Evolutionary conservation across 2,329 filamentous ascomycete species (phyloP), one percentile per base, ranked within the genome.

Genomic region (Penicillium sp.): DNA sequence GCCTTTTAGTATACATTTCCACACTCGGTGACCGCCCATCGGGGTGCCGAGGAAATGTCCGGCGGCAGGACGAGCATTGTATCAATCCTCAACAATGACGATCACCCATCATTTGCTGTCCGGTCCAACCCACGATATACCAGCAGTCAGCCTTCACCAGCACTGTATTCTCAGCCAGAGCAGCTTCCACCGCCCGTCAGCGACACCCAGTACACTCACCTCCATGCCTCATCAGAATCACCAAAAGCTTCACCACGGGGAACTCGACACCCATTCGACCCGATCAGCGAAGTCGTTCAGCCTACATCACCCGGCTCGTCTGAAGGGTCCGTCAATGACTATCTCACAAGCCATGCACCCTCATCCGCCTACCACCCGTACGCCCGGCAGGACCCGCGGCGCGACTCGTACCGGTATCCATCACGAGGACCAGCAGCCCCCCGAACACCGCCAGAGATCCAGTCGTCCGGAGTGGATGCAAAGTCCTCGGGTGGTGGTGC

Each of bases 71-170:
- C 69, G 39, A 70, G 61, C 59, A 67, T 74, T 56, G 67, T 75
- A 52, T 77, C 75, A 24, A 77, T 77, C 57, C 56, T 77, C 52
- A 77, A 77, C 64, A 75, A 77, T 63, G 74, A 77, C 65, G 74
- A 77, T 55, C 71, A 75, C 51, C 75, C 75, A 37, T 75, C 75
- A 21, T 77, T 77, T 62, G 70, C 71, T 29, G 70, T 77, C 46
- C 71, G 72, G 42, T 71, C 70, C 24, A 60, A 64, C 15, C 59
- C 62, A 8, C 54, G 58, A 52, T 46, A 61, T 15, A 56, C 51
- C 18, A 58, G 54, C 43, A 59, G 58, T 10, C 62, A 58, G 33
- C 26, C 26, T 17, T 62, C 66, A 21, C 56, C 56, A 23, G 55
- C 64, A 30, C 55, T 61, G 32, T 58, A 61, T 34, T 50, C 60